These are phyloP conservation scores for Penicillium roqueforti DNA, from an alignment of 495 filamentous ascomycete species.

Conservation along the genomic window DNA sequence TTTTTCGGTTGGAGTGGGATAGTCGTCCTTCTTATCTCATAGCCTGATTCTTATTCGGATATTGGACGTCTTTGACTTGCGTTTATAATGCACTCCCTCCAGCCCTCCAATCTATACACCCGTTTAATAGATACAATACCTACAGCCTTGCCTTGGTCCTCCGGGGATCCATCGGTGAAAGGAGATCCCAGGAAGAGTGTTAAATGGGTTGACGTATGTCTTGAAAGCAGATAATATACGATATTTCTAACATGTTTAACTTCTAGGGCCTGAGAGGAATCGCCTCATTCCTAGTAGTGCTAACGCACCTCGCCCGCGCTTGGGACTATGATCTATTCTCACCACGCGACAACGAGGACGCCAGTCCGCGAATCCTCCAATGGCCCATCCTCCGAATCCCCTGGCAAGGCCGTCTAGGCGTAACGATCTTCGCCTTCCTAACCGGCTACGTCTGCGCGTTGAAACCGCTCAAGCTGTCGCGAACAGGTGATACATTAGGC, in stretches of 20 bases:
- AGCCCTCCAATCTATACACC: slow-evolving; percentile 29
- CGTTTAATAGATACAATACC: slow-evolving; percentile 30
- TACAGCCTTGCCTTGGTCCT: slow-evolving; percentile 29
- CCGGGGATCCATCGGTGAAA: slow-evolving; percentile 25
- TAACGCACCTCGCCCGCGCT: slow-evolving; percentile 61
- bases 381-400: slow-evolving; percentile 58
- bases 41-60: neutral
- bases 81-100: slow-evolving; percentile 21
- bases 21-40: neutral
- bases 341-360: slow-evolving; percentile 46
- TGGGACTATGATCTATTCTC: slow-evolving; percentile 58
- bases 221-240: neutral
- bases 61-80: neutral
- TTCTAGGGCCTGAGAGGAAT: slow-evolving; percentile 62
- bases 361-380: slow-evolving; percentile 52
- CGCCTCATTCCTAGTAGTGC: slow-evolving; percentile 61
- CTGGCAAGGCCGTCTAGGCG: slow-evolving; percentile 61
- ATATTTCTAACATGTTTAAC: neutral
- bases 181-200: slow-evolving; percentile 54
- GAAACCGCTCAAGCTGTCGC: slow-evolving; percentile 58
- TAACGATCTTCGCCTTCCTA: slow-evolving; percentile 63
- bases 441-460: slow-evolving; percentile 67
- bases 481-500: slow-evolving; percentile 49
- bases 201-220: slow-evolving; percentile 69
- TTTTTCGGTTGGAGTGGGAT: neutral